phyloP scores from a whole-genome alignment of 2,329 filamentous ascomycete genomes.

The Fusarium robinianum region DNA sequence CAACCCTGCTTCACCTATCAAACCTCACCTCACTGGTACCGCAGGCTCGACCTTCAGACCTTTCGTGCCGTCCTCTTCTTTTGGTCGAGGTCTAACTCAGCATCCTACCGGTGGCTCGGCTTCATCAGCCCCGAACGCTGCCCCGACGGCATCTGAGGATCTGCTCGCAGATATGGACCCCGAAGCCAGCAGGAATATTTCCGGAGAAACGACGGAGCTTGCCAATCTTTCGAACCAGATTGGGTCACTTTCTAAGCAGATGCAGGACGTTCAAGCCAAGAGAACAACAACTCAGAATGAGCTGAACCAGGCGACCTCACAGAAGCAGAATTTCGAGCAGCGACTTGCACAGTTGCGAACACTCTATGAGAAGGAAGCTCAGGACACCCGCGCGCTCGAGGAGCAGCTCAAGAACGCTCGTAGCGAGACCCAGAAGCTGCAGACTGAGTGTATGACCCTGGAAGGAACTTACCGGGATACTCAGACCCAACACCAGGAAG shows the following conservation, averaged over 20 bases:
- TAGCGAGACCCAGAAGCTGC: constrained; percentile 81
- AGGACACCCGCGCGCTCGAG: constrained; percentile 81
- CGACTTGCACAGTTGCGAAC: constrained; percentile 83
- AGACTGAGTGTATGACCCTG: constrained; percentile 80
- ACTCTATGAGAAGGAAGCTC: constrained; percentile 92
- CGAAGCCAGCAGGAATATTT: constrained; percentile 85
- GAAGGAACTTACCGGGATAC: constrained; percentile 82
- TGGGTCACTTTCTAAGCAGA: constrained; percentile 85
- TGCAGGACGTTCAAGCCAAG: constrained; percentile 89
- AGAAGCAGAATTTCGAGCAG: constrained; percentile 92
- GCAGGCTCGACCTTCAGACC: constrained; percentile 71
- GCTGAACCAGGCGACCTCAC: constrained; percentile 76
- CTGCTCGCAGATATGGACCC: constrained; percentile 89
- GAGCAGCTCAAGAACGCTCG: constrained; percentile 77
- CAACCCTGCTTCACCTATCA: constrained; percentile 59
- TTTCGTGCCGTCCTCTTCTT: constrained; percentile 89
- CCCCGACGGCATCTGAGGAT: constrained; percentile 70
- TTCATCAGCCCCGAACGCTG: constrained; percentile 37
- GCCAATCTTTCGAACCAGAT: constrained; percentile 97
- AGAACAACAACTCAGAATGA: constrained; percentile 79
- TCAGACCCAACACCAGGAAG: constrained; percentile 78
- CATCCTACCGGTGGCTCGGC: constrained; percentile 72
- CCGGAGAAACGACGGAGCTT: constrained; percentile 86
- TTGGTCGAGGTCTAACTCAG: constrained; percentile 79
- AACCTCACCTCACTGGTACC: constrained; percentile 52